Base-by-base conservation (phyloP, 1,284 basidiomycete species). In the Naganishia sp. region DNA sequence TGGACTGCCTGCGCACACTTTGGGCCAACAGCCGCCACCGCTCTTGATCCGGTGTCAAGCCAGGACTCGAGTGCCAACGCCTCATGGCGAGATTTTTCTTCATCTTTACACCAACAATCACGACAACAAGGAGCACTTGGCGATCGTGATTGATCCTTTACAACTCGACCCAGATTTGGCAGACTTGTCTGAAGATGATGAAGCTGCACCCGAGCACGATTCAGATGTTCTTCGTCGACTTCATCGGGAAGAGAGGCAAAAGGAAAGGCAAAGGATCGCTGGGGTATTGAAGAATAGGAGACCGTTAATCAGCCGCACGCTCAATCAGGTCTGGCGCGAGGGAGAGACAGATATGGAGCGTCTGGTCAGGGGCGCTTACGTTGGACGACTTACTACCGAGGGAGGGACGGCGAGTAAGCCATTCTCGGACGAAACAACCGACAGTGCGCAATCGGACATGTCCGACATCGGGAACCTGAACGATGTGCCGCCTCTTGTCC, bases 111-210 rank as follows among this genome's bases (percentile, higher is more conserved):
- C 81, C 67, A 79, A 80, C 67, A 72, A 72, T 55, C 88, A 91
- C 78, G 98, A 97, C 78, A 90, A 89, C 75, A 99, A 99, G 81
- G 96, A 99, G 77, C 96, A 99, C 77, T 85, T 99, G n/a, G 95
- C 96, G 0, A 87, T 99, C 65, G 94, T 99, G 68, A 86, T 95
- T 55, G 96, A 99, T 78, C 85, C 92, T 18, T 89, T 89, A 0
- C 94, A 97, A 78, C 79, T 85, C 39, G 78, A 81, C 45, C 68
- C 74, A 1, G 76, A 76, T 21, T 83, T 86, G 54, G 66, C 48
- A 11, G 64, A 65, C 31, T 23, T 57, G 13, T 43, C 53, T 23
- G 54, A 59, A 53, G 46, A 67, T 21, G 59, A 60, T 4, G 57
- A 45, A 54, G n/a, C 36, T 1, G 33, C 18, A 13, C 6, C 11